Conservation (phyloP, 176 grass and related monocot genomes). For the Oryza nivara region DNA sequence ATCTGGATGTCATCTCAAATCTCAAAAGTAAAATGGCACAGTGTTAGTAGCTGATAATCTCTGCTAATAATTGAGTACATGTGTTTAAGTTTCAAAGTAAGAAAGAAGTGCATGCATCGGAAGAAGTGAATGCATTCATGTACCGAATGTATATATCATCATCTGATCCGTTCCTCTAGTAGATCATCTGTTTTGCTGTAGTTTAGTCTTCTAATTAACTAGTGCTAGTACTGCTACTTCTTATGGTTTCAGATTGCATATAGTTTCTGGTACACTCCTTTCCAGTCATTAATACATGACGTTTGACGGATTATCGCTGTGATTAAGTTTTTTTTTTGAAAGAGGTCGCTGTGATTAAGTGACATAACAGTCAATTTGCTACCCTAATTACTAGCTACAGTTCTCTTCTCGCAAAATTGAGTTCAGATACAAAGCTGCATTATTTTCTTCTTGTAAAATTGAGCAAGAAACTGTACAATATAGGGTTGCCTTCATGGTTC, state of each 20-base stretch:
- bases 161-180: background rate
- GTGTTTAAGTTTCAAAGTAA: background rate
- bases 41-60: background rate
- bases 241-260: background rate
- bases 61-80: background rate
- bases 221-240: background rate
- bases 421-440: background rate
- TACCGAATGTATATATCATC: background rate
- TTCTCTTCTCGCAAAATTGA: background rate
- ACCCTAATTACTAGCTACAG: background rate
- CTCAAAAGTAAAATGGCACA: background rate
- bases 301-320: background rate
- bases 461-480: background rate
- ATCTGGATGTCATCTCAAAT: background rate
- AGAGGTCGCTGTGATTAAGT: background rate
- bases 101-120: background rate
- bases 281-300: background rate
- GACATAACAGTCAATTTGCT: too few relatives aligned
- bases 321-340: background rate
- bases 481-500: too few relatives aligned
- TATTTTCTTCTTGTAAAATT: background rate
- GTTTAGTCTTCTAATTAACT: background rate
- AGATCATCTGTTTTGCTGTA: background rate
- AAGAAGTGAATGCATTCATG: too few relatives aligned
- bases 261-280: background rate